Percentiles rank a stretch among this genome's conserved stretches.
These are phyloP conservation scores for Avicennia marina DNA, from an alignment of 257 asterid species.

Conservation along the genomic window DNA sequence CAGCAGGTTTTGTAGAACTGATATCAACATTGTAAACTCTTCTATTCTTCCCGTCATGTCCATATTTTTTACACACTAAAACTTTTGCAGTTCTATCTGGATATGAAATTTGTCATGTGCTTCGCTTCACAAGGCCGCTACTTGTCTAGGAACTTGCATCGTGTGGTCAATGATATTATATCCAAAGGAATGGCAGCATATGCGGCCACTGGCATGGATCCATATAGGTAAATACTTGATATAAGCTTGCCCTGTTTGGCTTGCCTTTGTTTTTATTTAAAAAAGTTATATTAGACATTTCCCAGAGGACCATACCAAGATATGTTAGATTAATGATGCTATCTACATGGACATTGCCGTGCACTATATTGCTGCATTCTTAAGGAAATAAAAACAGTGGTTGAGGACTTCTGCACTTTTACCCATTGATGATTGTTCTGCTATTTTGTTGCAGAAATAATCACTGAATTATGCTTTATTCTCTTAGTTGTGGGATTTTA, in stretches of 20 bases:
- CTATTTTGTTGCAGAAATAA: neutral
- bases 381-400: neutral
- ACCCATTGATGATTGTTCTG: neutral
- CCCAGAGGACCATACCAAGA: too few species aligned
- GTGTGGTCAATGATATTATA: slow-evolving; percentile 78
- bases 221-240: slow-evolving; percentile 56
- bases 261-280: slow-evolving; percentile 11
- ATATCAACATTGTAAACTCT: slow-evolving; percentile 7
- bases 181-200: slow-evolving; percentile 74
- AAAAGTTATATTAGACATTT: too few species aligned
- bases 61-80: slow-evolving; percentile 18
- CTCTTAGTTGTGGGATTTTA: neutral
- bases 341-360: neutral
- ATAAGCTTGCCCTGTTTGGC: neutral
- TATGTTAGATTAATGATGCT: too few species aligned
- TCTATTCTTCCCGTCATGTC: slow-evolving; percentile 4
- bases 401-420: neutral
- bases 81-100: slow-evolving; percentile 87
- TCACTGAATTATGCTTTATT: neutral
- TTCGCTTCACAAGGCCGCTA: slow-evolving; percentile 96
- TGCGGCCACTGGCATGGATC: slow-evolving; percentile 89
- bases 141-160: slow-evolving; percentile 87
- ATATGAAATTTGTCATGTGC: slow-evolving; percentile 91
- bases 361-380: neutral
- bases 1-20: slow-evolving; percentile 70